Base-by-base conservation (phyloP, 805 yeast genomes). In the Saccharomyces paradoxus region DNA sequence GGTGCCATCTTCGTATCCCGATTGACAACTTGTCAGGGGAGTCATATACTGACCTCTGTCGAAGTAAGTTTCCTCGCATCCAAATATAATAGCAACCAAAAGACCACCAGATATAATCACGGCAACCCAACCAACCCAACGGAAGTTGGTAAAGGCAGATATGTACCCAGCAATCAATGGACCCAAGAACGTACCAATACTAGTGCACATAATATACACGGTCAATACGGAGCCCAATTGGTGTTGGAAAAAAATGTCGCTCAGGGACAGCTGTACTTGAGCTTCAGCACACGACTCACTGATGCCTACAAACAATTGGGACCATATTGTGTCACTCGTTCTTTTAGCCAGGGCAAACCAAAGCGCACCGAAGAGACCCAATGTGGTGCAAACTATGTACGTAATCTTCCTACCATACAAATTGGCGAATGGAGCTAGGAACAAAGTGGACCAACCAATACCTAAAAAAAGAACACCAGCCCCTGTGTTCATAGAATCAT, bases 131-230 rank as follows among this genome's bases (percentile, higher is more conserved):
- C 90, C 89, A 6, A 86, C 88, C 95, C 95, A 88, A 62, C 86
- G 75, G 72, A 87, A 88, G n/a, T 81, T 77, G 28, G 79, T 74
- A 48, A 77, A 71, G 48, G 80, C 77, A 8, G 83, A 79, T 58
- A 86, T 81, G 61, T 83, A 81, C n/a, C 89, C 90, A 21, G 89
- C 91, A 58, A 86, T 77, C 52, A 88, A 71, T 1, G 96, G 95
- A 2, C 94, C 92, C 56, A 87, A 71, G 65, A 83, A 87, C 1
- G 91, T 84, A 53, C 94, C 92, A 13, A 83, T 79, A 32, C 90
- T 82, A 3, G 89, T 83, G 27, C 88, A 83, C 71, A 87, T 64
- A 58, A 86, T 87, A 70, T 87, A 89, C 14, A 83, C 74, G 0
- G 94, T 87, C 68, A 89, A 76, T 12, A 81, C 82, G 29, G 83